phyloP scores from a whole-genome alignment of 257 asterid genomes.

The Solanum sejunctum region DNA sequence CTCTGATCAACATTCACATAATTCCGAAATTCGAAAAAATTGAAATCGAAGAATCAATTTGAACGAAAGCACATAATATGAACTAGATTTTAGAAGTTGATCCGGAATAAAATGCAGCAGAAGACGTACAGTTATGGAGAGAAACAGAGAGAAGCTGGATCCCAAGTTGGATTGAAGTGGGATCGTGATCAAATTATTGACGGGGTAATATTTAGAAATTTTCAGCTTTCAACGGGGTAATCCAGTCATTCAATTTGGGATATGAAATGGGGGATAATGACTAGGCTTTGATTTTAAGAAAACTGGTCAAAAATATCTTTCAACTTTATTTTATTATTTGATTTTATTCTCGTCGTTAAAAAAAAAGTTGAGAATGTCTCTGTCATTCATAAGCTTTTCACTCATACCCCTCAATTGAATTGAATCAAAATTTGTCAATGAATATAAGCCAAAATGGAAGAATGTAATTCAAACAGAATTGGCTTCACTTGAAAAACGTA shows the following conservation, averaged over 20 bases:
- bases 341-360: no score
- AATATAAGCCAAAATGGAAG: no score
- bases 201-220: neutral
- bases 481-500: no score
- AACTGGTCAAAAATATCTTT: no score
- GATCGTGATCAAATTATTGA: conserved; percentile 2
- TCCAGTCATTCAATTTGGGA: neutral
- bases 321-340: no score
- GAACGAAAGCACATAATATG: neutral
- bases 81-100: neutral
- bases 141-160: conserved; percentile 20
- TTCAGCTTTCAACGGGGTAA: neutral
- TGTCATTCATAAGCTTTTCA: no score
- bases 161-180: conserved; percentile 29
- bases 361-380: no score
- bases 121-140: neutral
- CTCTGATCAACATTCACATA: neutral
- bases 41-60: neutral
- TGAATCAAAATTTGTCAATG: no score
- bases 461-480: no score
- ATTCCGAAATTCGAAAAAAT: neutral
- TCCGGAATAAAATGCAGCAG: neutral
- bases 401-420: no score
- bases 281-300: neutral
- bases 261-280: neutral